phyloP scores from a whole-genome alignment of 257 asterid genomes.

The Cordia subcordata region DNA sequence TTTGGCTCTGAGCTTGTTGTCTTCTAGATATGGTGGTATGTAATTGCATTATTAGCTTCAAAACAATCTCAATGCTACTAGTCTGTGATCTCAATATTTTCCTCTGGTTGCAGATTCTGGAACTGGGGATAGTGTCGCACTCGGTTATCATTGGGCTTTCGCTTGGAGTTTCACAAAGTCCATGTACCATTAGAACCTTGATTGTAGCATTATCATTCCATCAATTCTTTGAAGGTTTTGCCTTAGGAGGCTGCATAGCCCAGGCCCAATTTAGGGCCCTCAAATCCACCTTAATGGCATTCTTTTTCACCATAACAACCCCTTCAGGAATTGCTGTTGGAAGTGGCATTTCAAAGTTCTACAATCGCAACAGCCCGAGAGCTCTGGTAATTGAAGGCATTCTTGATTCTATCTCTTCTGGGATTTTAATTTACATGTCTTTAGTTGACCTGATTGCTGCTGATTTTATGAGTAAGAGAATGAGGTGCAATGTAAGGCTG shows the following conservation, averaged over 20 bases:
- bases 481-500: constrained; percentile 87
- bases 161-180: constrained; percentile 86
- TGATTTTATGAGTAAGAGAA: constrained; percentile 87
- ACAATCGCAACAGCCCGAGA: constrained; percentile 71
- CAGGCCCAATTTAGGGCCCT: constrained; percentile 61
- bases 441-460: constrained; percentile 90
- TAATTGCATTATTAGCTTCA: background rate
- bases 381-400: constrained; percentile 72
- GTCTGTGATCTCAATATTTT: background rate
- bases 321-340: constrained; percentile 77
- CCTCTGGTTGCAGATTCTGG: constrained; percentile 55
- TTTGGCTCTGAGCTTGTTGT: no score
- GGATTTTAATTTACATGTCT: constrained; percentile 92
- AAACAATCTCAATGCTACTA: background rate
- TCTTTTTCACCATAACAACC: constrained; percentile 81
- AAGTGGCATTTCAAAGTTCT: constrained; percentile 52
- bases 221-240: constrained; percentile 92
- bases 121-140: constrained; percentile 91
- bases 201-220: constrained; percentile 85
- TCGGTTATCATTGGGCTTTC: constrained; percentile 87
- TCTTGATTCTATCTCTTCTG: constrained; percentile 78
- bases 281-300: constrained; percentile 70
- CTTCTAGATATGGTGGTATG: no score
- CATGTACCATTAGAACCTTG: constrained; percentile 81
- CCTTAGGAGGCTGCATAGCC: constrained; percentile 92